Conservation (phyloP, 2,329 filamentous ascomycete species). For the Cladosporium sp. region DNA sequence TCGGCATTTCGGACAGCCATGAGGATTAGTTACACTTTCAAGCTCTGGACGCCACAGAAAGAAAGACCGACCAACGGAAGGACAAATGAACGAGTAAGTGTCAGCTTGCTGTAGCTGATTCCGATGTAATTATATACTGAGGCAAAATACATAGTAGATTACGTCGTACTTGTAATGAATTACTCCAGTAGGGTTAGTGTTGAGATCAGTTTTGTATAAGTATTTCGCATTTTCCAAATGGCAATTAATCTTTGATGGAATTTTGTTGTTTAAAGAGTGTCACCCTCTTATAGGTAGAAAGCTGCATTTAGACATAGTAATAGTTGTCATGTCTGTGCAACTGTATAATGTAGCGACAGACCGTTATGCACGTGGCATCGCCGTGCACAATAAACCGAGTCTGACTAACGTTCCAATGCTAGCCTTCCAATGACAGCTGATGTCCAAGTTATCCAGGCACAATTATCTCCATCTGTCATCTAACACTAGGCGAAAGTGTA, state of each 20-base stretch:
- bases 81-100: background rate
- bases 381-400: background rate
- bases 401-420: background rate
- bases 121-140: background rate
- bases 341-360: background rate
- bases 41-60: background rate
- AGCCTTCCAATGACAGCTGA: background rate
- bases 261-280: background rate
- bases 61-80: background rate
- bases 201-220: background rate
- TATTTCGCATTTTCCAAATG: background rate
- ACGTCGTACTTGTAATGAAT: background rate
- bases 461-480: background rate
- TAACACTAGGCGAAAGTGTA: background rate
- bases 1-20: background rate
- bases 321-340: background rate
- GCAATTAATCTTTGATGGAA: background rate
- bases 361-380: background rate
- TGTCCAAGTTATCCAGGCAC: background rate
- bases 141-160: background rate
- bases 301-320: background rate
- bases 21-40: background rate
- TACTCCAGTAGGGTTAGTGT: background rate
- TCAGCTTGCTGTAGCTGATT: background rate
- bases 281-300: background rate